Percentiles rank a stretch among this genome's conserved stretches.
phyloP scores from a whole-genome alignment of 208 protist genomes.

The Acanthamoeba healyi region DNA sequence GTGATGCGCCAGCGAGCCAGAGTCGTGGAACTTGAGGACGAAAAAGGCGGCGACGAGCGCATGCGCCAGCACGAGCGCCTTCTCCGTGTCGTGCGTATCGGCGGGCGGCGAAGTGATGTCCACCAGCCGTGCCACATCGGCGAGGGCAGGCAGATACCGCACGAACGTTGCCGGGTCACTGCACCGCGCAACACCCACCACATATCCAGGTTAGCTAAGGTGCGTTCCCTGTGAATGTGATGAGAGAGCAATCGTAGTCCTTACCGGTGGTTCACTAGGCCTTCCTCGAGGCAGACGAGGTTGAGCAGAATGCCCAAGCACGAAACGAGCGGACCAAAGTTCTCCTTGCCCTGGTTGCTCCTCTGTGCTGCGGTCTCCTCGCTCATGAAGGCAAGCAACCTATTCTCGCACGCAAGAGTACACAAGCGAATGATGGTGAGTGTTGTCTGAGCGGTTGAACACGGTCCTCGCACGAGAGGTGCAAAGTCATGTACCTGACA shows the following conservation, averaged over 20 bases:
- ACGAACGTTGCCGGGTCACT: constrained; percentile 23
- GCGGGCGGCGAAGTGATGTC: background rate
- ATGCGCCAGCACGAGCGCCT: constrained; percentile 62
- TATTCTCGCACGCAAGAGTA: background rate
- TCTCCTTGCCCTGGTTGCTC: background rate
- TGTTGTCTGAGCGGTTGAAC: background rate
- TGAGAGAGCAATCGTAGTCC: background rate
- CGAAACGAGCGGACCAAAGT: constrained; percentile 60
- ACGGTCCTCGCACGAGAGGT: background rate
- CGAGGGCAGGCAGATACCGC: constrained; percentile 5
- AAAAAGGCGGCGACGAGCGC: constrained; percentile 12
- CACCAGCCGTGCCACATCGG: background rate
- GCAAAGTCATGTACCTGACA: background rate
- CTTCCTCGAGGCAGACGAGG: constrained; percentile 57
- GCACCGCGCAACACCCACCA: background rate
- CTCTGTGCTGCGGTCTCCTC: background rate
- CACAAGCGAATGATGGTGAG: background rate
- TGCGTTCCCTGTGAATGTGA: background rate
- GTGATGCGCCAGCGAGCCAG: background rate
- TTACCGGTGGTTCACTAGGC: background rate
- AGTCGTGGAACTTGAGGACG: constrained; percentile 39
- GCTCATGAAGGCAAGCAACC: constrained; percentile 20
- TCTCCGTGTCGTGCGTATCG: constrained; percentile 18
- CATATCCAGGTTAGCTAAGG: background rate
- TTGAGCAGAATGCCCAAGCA: constrained; percentile 57